A percentile compares a stretch with the other conserved stretches of the same genome.
phyloP scores from a whole-genome alignment of 345 rosid species.

The Citrus unshiu region DNA sequence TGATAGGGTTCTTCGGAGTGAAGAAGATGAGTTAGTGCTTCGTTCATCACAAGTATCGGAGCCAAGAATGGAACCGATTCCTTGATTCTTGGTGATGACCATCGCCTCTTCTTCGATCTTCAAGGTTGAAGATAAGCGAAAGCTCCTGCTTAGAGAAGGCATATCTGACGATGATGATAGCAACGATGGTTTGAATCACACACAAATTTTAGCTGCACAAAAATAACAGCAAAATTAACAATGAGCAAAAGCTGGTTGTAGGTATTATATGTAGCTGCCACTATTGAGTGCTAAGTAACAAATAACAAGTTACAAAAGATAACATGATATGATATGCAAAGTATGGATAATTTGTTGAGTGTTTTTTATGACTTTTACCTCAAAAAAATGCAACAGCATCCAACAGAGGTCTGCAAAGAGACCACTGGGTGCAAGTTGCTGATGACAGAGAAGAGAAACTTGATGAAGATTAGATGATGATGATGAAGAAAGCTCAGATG shows the following conservation, averaged over 20 bases:
- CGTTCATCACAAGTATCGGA: constrained; percentile 36
- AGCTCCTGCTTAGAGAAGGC: constrained; percentile 38
- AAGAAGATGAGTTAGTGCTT: constrained; percentile 34
- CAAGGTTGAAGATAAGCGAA: constrained; percentile 40
- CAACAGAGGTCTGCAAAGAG: constrained; percentile 41
- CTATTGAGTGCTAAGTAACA: neutral
- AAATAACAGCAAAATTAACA: neutral
- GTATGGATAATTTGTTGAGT: too few species aligned
- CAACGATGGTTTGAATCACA: neutral
- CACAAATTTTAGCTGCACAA: constrained; percentile 24
- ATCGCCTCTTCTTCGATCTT: constrained; percentile 33
- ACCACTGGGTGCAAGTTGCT: constrained; percentile 44
- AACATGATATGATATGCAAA: too few species aligned
- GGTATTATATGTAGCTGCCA: too few species aligned
- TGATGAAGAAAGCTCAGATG: neutral
- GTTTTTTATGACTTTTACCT: neutral
- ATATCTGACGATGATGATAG: too few species aligned
- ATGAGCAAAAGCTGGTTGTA: neutral
- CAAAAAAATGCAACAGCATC: constrained; percentile 29
- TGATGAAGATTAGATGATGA: neutral
- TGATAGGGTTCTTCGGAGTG: constrained; percentile 72
- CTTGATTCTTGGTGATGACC: constrained; percentile 38
- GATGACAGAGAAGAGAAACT: neutral
- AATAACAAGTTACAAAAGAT: neutral
- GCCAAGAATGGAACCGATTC: constrained; percentile 75